A percentile compares a stretch with the other conserved stretches of the same genome.
Conservation (phyloP, 257 asterid species). For the Nicotiana otophora region DNA sequence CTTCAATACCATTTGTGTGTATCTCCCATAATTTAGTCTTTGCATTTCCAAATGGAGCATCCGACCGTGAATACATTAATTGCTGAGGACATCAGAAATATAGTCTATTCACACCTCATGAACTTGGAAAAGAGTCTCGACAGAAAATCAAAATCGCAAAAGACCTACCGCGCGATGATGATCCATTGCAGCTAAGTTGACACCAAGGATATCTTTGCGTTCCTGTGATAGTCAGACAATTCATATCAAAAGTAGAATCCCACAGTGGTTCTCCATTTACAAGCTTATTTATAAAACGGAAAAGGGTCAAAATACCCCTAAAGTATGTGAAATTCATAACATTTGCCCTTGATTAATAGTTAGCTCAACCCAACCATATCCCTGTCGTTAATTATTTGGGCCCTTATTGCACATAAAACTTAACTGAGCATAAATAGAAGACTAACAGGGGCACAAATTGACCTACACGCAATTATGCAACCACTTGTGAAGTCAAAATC, state of each 20-base stretch:
- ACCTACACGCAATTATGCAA: too few relatives aligned
- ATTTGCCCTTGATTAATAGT: too few relatives aligned
- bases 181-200: conserved; percentile 87
- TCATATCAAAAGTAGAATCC: neutral
- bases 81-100: conserved; percentile 32
- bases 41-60: conserved; percentile 71
- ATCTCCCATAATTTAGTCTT: conserved; percentile 64
- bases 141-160: neutral
- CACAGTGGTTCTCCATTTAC: neutral
- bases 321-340: too few relatives aligned
- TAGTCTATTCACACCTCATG: neutral
- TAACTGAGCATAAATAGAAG: too few relatives aligned
- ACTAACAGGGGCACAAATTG: too few relatives aligned
- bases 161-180: conserved; percentile 62
- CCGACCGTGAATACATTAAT: conserved; percentile 81
- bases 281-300: neutral
- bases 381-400: too few relatives aligned
- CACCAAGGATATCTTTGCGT: conserved; percentile 76
- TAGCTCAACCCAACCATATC: too few relatives aligned
- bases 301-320: too few relatives aligned
- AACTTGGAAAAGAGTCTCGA: neutral
- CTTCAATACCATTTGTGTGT: conserved; percentile 40
- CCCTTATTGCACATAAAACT: too few relatives aligned
- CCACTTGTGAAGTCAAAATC: too few relatives aligned
- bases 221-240: conserved; percentile 40